Evolutionary conservation across 2,329 filamentous ascomycete species (phyloP).

Genomic region (Eutypa lata): DNA sequence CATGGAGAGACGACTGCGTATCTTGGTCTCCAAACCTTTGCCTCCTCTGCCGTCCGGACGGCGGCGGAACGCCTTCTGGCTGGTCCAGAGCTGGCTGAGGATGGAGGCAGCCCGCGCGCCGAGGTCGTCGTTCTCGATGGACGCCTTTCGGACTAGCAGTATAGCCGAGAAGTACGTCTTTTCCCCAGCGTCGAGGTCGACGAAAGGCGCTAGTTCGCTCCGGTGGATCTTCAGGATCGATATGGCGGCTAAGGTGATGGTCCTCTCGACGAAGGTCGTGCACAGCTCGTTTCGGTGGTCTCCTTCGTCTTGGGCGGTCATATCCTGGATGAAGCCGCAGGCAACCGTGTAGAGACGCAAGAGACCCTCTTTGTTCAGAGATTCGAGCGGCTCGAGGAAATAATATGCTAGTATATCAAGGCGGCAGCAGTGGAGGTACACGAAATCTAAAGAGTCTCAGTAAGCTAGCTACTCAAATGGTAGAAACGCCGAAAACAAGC

Average conservation of each 20-base stretch:
- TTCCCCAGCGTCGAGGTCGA: conserved; percentile 39
- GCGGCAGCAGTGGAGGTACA: conserved; percentile 45
- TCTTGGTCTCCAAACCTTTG: conserved; percentile 23
- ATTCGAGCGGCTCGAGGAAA: conserved; percentile 46
- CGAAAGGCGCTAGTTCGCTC: conserved; percentile 36
- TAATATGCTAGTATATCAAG: conserved; percentile 49
- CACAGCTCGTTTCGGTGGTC: conserved; percentile 36
- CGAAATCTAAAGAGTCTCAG: not conserved
- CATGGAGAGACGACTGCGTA: conserved; percentile 51
- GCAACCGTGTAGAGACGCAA: conserved; percentile 46
- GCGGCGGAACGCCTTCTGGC: conserved; percentile 10
- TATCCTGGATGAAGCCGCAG: conserved; percentile 39
- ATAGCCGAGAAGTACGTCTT: conserved; percentile 44
- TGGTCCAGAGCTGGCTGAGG: conserved; percentile 51
- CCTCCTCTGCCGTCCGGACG: conserved; percentile 1
- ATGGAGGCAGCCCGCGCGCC: conserved; percentile 51
- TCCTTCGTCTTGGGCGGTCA: conserved; percentile 27
- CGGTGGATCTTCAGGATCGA: conserved; percentile 48
- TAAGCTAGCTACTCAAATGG: not conserved
- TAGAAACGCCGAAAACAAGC: not conserved
- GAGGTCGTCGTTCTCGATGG: conserved; percentile 48
- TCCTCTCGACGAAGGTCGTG: conserved; percentile 49
- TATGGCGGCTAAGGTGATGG: conserved; percentile 49
- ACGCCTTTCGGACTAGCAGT: conserved; percentile 41
- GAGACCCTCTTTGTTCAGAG: conserved; percentile 36